phyloP scores from a whole-genome alignment of 176 grass and related monocot genomes.

The Cenchrus americanus region DNA sequence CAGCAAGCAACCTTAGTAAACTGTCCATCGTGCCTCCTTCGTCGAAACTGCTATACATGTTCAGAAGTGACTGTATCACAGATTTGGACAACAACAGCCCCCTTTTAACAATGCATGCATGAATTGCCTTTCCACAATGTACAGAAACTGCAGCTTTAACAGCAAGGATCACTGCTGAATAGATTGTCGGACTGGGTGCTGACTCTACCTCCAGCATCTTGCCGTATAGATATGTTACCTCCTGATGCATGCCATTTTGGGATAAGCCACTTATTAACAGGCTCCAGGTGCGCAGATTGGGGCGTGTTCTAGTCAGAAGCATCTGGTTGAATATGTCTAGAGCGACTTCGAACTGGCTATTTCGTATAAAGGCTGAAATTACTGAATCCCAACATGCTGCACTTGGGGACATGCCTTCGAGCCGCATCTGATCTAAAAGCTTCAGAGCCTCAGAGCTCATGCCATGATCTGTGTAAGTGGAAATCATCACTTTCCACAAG shows the following conservation, averaged over 20 bases:
- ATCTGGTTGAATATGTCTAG: slow-evolving; percentile 59
- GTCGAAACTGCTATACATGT: slow-evolving; percentile 48
- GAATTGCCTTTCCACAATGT: slow-evolving; percentile 38
- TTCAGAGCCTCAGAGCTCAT: slow-evolving; percentile 57
- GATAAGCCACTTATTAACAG: slow-evolving; percentile 58
- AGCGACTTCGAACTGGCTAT: slow-evolving; percentile 44
- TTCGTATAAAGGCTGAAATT: slow-evolving; percentile 52
- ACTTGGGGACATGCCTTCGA: slow-evolving; percentile 60
- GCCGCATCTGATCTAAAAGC: slow-evolving; percentile 69
- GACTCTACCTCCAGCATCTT: slow-evolving; percentile 62
- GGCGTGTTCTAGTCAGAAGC: slow-evolving; percentile 64
- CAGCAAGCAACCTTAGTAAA: slow-evolving; percentile 45
- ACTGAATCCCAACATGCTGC: slow-evolving; percentile 71
- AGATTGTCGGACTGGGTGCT: slow-evolving; percentile 66
- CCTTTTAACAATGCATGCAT: slow-evolving; percentile 48
- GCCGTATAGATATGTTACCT: slow-evolving; percentile 52
- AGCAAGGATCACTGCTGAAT: slow-evolving; percentile 54
- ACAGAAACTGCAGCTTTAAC: slow-evolving; percentile 16
- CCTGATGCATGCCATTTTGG: slow-evolving; percentile 52
- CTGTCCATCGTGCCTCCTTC: slow-evolving; percentile 22
- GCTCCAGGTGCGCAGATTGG: slow-evolving; percentile 65
- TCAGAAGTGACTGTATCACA: slow-evolving; percentile 38
- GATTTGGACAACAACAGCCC: slow-evolving; percentile 46
- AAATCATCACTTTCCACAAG: slow-evolving; percentile 65
- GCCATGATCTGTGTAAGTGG: slow-evolving; percentile 56